Evolutionary conservation across 2,329 filamentous ascomycete species (phyloP).

Genomic region (Cercospora sp.): DNA sequence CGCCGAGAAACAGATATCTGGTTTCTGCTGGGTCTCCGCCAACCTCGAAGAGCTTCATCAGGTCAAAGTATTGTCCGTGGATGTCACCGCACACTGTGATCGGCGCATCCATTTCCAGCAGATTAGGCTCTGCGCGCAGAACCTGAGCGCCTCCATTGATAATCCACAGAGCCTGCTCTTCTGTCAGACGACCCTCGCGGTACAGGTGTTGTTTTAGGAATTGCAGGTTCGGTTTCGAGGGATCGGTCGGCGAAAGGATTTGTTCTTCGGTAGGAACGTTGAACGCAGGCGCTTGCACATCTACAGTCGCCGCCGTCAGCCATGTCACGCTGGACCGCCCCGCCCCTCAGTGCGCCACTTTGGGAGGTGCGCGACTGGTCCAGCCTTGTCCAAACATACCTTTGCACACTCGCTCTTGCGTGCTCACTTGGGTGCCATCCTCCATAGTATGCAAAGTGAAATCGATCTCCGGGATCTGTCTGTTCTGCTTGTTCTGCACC

Average conservation of each 20-base stretch:
- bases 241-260: conserved; percentile 86
- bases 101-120: conserved; percentile 98
- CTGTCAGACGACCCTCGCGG: conserved; percentile 91
- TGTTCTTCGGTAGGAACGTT: conserved; percentile 88
- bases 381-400: conserved; percentile 54
- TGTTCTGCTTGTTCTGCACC: conserved; percentile 80
- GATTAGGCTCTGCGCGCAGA: conserved; percentile 84
- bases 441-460: conserved; percentile 99
- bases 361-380: neutral
- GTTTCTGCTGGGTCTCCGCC: conserved; percentile 96
- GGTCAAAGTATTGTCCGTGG: conserved; percentile 97
- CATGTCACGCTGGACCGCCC: neutral
- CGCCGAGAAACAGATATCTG: conserved; percentile 92
- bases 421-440: conserved; percentile 93
- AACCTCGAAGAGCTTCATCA: conserved; percentile 99
- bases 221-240: conserved; percentile 82
- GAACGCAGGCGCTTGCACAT: conserved; percentile 96
- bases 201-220: conserved; percentile 99
- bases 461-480: conserved; percentile 90
- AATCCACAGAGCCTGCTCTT: conserved; percentile 97
- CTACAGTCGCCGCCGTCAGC: conserved; percentile 51
- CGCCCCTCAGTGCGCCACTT: neutral
- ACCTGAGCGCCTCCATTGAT: conserved; percentile 84
- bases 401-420: conserved; percentile 95
- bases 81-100: conserved; percentile 99